A percentile compares a stretch with the other conserved stretches of the same genome.
Conservation (phyloP, 371 early-diverging fungal species). For the Haplosporangium sp. region DNA sequence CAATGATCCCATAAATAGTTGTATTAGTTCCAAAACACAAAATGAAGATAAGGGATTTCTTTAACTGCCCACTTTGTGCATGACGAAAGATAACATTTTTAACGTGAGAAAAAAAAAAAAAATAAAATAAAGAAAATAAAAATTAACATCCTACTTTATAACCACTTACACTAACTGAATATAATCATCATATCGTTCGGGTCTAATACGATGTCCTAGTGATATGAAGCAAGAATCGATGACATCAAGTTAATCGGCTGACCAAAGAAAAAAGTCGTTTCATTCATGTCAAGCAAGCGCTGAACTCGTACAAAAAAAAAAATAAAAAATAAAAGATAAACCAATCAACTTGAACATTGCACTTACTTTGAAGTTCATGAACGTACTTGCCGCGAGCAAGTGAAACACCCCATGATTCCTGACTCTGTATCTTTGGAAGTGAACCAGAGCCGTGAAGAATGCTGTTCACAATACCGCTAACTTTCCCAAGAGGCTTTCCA, state of each 20-base stretch:
- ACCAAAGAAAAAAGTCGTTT: too few relatives aligned
- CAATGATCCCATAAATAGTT: neutral
- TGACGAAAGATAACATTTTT: neutral
- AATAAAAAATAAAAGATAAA: neutral
- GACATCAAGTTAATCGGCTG: neutral
- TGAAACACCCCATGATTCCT: slow-evolving; percentile 57
- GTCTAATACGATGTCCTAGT: slow-evolving; percentile 85
- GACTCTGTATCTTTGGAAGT: slow-evolving; percentile 48
- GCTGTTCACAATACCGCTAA: slow-evolving; percentile 56
- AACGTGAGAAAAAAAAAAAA: slow-evolving; percentile 9
- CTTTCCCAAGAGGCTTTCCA: slow-evolving; percentile 42
- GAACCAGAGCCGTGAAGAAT: slow-evolving; percentile 53
- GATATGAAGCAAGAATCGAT: neutral
- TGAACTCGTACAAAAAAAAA: too few relatives aligned
- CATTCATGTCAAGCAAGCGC: too few relatives aligned
- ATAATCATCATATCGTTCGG: slow-evolving; percentile 89
- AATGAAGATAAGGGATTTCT: too few relatives aligned
- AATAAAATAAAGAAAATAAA: slow-evolving; percentile 6
- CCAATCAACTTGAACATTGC: neutral
- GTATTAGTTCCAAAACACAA: neutral
- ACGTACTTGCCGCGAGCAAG: slow-evolving; percentile 91
- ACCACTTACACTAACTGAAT: slow-evolving; percentile 69
- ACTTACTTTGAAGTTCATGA: slow-evolving; percentile 85
- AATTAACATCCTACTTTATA: neutral
- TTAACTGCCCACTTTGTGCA: too few relatives aligned